These are phyloP conservation scores for Aureobasidium uvarum DNA, from an alignment of 2,329 filamentous ascomycete genomes.

Conservation along the genomic window DNA sequence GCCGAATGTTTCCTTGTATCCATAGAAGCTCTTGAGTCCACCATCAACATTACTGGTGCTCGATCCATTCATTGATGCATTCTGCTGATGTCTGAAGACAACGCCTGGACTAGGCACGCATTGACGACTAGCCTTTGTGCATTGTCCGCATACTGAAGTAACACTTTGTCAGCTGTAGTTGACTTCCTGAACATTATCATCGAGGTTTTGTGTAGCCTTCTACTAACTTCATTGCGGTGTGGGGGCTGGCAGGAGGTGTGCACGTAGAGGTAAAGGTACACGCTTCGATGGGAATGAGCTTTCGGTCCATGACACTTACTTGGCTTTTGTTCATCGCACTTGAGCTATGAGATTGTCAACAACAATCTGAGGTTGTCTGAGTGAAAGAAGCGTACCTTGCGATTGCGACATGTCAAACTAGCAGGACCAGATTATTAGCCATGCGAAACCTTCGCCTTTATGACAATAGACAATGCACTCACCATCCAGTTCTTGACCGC, in stretches of 20 bases:
- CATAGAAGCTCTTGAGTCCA: slow-evolving; percentile 60
- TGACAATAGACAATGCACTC: slow-evolving; percentile 23
- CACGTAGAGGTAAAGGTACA: too few relatives aligned
- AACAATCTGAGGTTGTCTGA: slow-evolving; percentile 2
- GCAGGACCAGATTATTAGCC: slow-evolving; percentile 26
- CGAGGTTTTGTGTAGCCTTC: not conserved
- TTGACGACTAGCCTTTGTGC: slow-evolving; percentile 59
- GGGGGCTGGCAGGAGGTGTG: not conserved
- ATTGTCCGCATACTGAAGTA: slow-evolving; percentile 53
- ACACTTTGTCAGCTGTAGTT: not conserved
- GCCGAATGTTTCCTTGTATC: slow-evolving; percentile 64
- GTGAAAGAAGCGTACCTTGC: slow-evolving; percentile 32
- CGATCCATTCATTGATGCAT: slow-evolving; percentile 63
- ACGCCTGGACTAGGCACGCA: slow-evolving; percentile 62
- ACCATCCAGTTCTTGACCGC: slow-evolving; percentile 40
- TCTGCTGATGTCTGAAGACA: slow-evolving; percentile 67
- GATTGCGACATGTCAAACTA: slow-evolving; percentile 38
- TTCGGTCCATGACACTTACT: slow-evolving; percentile 30
- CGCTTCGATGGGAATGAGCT: not conserved
- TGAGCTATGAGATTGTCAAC: slow-evolving; percentile 47
- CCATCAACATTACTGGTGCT: slow-evolving; percentile 46
- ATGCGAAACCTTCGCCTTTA: too few relatives aligned
- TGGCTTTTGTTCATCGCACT: slow-evolving; percentile 63
- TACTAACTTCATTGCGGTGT: not conserved
- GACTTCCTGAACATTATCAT: not conserved